Evolutionary conservation across 192 early-diverging fungal genomes (phyloP).

Genomic region (Chytriomyces sp.): DNA sequence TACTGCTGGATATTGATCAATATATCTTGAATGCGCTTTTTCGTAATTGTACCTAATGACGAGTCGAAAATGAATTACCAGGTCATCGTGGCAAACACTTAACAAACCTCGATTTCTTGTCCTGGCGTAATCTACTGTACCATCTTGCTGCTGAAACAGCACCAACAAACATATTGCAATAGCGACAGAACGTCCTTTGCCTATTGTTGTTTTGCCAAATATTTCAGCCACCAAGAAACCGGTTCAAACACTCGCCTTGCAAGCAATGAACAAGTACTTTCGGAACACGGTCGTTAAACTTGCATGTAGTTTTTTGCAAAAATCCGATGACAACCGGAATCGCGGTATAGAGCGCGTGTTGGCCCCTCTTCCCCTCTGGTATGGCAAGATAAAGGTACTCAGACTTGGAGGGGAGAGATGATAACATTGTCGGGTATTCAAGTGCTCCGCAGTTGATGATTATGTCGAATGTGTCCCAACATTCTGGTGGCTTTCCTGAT

Average conservation of each 20-base stretch:
- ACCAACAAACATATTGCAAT: conserved; percentile 71
- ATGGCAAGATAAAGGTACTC: conserved; percentile 74
- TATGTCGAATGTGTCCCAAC: conserved; percentile 74
- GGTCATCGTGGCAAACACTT: too few species aligned
- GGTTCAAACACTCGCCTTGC: conserved; percentile 54
- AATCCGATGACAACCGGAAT: conserved; percentile 65
- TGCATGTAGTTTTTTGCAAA: conserved; percentile 39
- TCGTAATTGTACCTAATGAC: conserved; percentile 2
- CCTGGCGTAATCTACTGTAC: background rate
- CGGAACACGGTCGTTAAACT: conserved; percentile 10
- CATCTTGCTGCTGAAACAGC: conserved; percentile 24
- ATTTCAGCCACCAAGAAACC: background rate
- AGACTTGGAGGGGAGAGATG: background rate
- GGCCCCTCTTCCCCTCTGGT: conserved; percentile 88
- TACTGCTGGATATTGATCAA: conserved; percentile 29
- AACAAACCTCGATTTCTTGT: background rate
- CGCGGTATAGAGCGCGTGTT: conserved; percentile 57
- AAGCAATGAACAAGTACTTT: conserved; percentile 76
- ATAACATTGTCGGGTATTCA: conserved; percentile 41
- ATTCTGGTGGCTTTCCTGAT: conserved; percentile 54
- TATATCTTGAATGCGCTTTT: conserved; percentile 22
- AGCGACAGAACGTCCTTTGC: conserved; percentile 78
- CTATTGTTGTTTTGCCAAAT: conserved; percentile 29
- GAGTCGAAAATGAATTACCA: background rate
- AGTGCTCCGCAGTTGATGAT: conserved; percentile 78